These are phyloP conservation scores for Yamadazyma tumulicola DNA, from an alignment of 805 yeast genomes.

Conservation along the genomic window DNA sequence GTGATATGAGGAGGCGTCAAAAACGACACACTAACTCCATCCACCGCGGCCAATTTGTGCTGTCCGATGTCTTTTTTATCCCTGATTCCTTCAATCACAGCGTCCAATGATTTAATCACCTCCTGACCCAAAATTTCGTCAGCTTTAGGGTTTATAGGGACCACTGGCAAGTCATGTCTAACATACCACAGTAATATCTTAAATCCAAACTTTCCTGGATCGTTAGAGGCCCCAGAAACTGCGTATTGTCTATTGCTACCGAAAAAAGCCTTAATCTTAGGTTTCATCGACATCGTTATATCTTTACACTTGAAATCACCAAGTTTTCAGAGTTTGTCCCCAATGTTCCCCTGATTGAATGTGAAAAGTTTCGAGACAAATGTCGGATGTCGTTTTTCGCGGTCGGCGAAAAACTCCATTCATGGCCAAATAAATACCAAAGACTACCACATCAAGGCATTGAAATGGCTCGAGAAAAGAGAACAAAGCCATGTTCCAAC, in stretches of 20 bases:
- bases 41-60: conserved; percentile 26
- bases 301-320: too few relatives aligned
- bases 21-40: conserved; percentile 58
- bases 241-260: conserved; percentile 51
- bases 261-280: conserved; percentile 44
- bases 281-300: conserved; percentile 36
- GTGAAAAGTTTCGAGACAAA: too few relatives aligned
- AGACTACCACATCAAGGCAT: too few relatives aligned
- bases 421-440: too few relatives aligned
- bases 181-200: conserved; percentile 69
- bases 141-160: conserved; percentile 63
- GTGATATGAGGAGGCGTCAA: conserved; percentile 74
- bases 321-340: background rate
- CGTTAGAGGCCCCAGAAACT: conserved; percentile 70
- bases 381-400: too few relatives aligned
- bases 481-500: conserved; percentile 59
- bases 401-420: too few relatives aligned
- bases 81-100: conserved; percentile 21
- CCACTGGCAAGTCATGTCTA: conserved; percentile 51
- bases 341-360: too few relatives aligned
- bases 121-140: conserved; percentile 43
- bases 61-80: conserved; percentile 17
- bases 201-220: conserved; percentile 64
- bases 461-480: conserved; percentile 35
- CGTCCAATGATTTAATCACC: conserved; percentile 32